phyloP scores from a whole-genome alignment of 1,284 basidiomycete genomes.

The Quambalaria eucalypti region DNA sequence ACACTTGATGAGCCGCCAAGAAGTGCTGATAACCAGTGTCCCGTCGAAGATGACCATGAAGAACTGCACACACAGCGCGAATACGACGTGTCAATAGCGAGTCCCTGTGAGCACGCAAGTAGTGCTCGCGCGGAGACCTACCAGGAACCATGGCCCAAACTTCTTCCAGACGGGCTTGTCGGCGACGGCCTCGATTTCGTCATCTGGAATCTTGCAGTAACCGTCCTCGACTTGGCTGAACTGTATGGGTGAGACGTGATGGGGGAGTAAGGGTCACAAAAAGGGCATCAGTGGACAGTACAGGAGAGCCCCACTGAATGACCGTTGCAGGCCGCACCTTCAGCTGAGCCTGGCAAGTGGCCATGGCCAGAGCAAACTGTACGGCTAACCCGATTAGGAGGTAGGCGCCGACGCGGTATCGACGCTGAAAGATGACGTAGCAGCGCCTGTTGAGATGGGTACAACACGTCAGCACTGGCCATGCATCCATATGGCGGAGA shows the following conservation, averaged over 20 bases:
- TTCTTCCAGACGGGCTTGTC: not conserved
- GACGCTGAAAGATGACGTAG: slow-evolving; percentile 7
- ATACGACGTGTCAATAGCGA: no score
- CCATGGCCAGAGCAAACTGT: slow-evolving; percentile 2
- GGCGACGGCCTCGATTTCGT: not conserved
- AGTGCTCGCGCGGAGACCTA: no score
- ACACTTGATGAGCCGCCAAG: slow-evolving; percentile 2
- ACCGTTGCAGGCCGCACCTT: no score
- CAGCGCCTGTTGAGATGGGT: slow-evolving; percentile 1
- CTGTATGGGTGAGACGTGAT: not conserved
- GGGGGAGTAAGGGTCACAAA: not conserved
- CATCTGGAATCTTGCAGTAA: not conserved
- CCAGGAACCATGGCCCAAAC: not conserved
- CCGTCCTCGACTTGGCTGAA: not conserved
- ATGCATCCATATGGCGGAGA: no score
- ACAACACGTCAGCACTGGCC: no score
- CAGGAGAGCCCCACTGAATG: not conserved
- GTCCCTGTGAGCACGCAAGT: no score
- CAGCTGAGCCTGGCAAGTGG: not conserved
- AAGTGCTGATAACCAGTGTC: not conserved
- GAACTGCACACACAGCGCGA: no score
- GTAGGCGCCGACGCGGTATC: not conserved
- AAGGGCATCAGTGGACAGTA: not conserved
- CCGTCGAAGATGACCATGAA: slow-evolving; percentile 5
- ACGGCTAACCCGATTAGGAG: not conserved